phyloP scores from a whole-genome alignment of 1,139 yeast genomes.

The Fermentozyma sake region DNA sequence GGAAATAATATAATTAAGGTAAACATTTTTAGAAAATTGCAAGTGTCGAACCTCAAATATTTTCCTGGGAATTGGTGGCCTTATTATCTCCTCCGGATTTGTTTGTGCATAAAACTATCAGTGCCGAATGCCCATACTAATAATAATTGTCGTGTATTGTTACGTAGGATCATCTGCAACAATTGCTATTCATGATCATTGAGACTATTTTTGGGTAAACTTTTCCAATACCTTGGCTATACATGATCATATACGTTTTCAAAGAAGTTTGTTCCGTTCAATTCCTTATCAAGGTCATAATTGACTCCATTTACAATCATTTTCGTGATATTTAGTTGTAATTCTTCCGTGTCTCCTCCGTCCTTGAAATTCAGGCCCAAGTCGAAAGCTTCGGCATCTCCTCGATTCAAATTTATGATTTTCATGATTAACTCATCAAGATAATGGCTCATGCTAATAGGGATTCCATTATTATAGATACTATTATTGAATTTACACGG shows the following conservation, averaged over 20 bases:
- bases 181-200: no score
- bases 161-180: no score
- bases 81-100: no score
- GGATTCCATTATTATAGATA: slow-evolving; percentile 13
- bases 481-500: slow-evolving; percentile 18
- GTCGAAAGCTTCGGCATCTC: slow-evolving; percentile 37
- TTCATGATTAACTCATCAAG: slow-evolving; percentile 26
- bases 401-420: slow-evolving; percentile 34
- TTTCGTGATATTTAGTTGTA: slow-evolving; percentile 21
- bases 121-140: no score
- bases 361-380: slow-evolving; percentile 21
- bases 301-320: slow-evolving; percentile 32
- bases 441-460: slow-evolving; percentile 30
- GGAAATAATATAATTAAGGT: no score
- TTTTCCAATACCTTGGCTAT: no score
- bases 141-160: no score
- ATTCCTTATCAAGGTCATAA: slow-evolving; percentile 34
- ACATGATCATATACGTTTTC: slow-evolving; percentile 21
- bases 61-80: no score
- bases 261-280: slow-evolving; percentile 40
- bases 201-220: no score
- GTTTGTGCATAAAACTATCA: no score
- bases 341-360: slow-evolving; percentile 27
- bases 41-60: no score
- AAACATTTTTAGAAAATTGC: no score